A percentile compares a stretch with the other conserved stretches of the same genome.
Evolutionary conservation across 2,329 filamentous ascomycete species (phyloP).

Genomic region (Diaporthe australafricana): DNA sequence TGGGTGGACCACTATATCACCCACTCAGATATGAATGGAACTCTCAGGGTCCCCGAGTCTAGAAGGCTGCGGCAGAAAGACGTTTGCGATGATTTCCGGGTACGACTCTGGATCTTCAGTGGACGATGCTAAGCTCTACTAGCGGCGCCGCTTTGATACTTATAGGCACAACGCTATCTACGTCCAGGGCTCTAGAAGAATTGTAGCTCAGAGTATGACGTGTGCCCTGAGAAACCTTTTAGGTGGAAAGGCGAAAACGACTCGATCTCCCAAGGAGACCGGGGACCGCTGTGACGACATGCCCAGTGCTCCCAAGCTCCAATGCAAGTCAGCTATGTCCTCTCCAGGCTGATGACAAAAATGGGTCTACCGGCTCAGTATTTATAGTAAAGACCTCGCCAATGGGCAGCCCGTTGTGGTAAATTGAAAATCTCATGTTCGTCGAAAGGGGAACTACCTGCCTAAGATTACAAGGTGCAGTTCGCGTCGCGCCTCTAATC

Average conservation of each 20-base stretch:
- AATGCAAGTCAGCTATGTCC: not conserved
- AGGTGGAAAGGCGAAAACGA: not conserved
- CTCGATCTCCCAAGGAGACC: constrained; percentile 1
- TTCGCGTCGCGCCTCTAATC: not conserved
- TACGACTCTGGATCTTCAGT: not conserved
- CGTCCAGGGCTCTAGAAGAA: not conserved
- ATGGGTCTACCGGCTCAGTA: not conserved
- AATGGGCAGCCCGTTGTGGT: too few relatives aligned
- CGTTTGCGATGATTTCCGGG: not conserved
- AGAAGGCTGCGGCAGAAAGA: not conserved
- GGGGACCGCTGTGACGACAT: constrained; percentile 13
- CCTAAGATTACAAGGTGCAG: too few relatives aligned
- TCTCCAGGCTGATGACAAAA: not conserved
- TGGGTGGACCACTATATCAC: too few relatives aligned
- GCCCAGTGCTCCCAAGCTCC: not conserved
- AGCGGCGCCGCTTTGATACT: constrained; percentile 19
- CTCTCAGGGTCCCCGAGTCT: not conserved
- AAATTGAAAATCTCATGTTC: not conserved
- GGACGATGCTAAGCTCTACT: not conserved
- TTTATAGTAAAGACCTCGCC: not conserved
- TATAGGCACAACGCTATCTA: not conserved
- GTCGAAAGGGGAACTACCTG: not conserved
- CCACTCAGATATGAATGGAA: not conserved
- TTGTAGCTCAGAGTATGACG: constrained; percentile 1
- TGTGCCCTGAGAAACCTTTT: not conserved